phyloP scores from a whole-genome alignment of 192 early-diverging fungal species.

The Bifiguratus adelaidae region DNA sequence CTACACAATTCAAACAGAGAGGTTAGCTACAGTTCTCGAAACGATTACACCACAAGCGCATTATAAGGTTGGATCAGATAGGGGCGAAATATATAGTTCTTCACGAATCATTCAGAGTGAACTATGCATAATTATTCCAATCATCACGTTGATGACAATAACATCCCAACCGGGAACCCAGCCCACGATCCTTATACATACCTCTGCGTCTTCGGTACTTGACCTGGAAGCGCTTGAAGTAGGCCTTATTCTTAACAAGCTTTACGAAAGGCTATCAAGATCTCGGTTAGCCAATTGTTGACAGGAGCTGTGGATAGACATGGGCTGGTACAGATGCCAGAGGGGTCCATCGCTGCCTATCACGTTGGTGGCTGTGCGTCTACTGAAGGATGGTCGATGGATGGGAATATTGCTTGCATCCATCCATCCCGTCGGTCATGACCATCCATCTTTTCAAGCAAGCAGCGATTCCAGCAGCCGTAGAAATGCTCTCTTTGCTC shows the following conservation, averaged over 20 bases:
- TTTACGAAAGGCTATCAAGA: conserved; percentile 54
- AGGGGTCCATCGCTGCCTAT: too few relatives aligned
- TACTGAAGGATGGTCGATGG: too few relatives aligned
- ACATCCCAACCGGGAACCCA: not conserved
- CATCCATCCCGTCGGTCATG: too few relatives aligned
- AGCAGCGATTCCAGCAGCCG: too few relatives aligned
- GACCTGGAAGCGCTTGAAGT: conserved; percentile 99
- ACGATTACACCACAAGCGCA: not conserved
- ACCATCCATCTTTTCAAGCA: too few relatives aligned
- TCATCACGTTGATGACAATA: conserved; percentile 1
- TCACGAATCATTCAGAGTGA: conserved; percentile 9
- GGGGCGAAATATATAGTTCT: conserved; percentile 7
- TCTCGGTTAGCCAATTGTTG: too few relatives aligned
- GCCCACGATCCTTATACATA: conserved; percentile 27
- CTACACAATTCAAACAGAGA: conserved; percentile 22
- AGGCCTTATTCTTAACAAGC: conserved; percentile 96
- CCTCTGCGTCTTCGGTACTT: conserved; percentile 99
- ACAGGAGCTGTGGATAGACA: too few relatives aligned
- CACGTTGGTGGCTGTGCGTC: too few relatives aligned
- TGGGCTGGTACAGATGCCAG: too few relatives aligned
- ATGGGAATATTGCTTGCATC: too few relatives aligned
- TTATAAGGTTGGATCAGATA: conserved; percentile 1
- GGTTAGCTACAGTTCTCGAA: not conserved
- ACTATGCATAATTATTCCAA: conserved; percentile 5
- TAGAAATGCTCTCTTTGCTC: too few relatives aligned